phyloP scores from a whole-genome alignment of 1,139 yeast species.

The Scheffersomyces illinoinensis region DNA sequence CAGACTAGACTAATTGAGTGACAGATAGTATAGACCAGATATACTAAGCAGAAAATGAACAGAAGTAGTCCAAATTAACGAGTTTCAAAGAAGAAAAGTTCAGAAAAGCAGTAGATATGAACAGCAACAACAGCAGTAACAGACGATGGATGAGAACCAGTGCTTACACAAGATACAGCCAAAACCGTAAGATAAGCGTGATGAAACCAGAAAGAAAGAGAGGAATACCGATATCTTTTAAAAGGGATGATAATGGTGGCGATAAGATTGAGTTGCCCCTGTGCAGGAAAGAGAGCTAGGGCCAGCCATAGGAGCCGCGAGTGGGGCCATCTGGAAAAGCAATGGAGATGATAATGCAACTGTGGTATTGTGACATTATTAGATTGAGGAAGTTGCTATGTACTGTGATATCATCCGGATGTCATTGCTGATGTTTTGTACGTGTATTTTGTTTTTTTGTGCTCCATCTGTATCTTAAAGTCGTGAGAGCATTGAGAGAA shows the following conservation, averaged over 20 bases:
- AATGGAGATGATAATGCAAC: neutral
- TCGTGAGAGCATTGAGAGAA: neutral
- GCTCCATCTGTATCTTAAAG: neutral
- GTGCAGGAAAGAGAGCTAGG: slow-evolving; percentile 2
- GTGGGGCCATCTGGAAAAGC: slow-evolving; percentile 1
- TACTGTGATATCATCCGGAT: neutral
- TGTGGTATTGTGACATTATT: neutral
- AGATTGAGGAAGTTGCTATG: neutral
- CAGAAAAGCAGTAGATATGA: neutral
- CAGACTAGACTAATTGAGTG: too few relatives aligned
- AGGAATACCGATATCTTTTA: neutral
- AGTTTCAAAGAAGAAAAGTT: neutral
- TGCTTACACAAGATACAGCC: neutral
- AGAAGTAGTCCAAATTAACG: neutral
- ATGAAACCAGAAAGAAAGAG: neutral
- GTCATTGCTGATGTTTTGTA: neutral
- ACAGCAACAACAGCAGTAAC: too few relatives aligned
- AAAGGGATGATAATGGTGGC: neutral
- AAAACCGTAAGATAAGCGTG: neutral
- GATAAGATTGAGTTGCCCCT: neutral
- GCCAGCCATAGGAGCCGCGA: neutral
- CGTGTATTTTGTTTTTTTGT: neutral
- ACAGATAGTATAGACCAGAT: too few relatives aligned
- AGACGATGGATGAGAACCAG: neutral
- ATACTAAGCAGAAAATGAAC: too few relatives aligned